Conservation (phyloP, 768 basidiomycete genomes). For the Tricholoma matsutake region DNA sequence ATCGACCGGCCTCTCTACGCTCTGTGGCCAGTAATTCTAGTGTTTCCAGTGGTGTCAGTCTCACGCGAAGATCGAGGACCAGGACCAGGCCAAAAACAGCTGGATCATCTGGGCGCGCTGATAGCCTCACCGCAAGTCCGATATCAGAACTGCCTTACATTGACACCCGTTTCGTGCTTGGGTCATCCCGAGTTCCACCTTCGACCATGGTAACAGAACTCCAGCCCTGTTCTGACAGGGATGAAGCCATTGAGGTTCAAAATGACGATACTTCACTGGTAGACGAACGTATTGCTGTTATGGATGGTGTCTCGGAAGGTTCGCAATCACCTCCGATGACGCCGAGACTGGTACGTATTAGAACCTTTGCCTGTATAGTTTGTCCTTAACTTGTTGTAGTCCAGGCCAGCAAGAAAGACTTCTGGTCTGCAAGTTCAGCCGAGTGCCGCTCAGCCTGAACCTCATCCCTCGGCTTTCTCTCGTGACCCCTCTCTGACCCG, state of each 20-base stretch:
- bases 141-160: constrained; percentile 35
- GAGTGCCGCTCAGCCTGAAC: constrained; percentile 24
- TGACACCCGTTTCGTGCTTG: constrained; percentile 21
- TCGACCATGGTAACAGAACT: constrained; percentile 9
- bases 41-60: constrained; percentile 45
- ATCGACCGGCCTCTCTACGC: constrained; percentile 39
- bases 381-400: constrained; percentile 12
- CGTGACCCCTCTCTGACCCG: constrained; percentile 44
- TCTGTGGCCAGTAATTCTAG: constrained; percentile 51
- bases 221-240: constrained; percentile 21
- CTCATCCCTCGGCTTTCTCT: constrained; percentile 46
- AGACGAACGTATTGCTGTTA: constrained; percentile 2
- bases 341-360: constrained; percentile 35
- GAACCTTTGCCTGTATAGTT: constrained; percentile 6
- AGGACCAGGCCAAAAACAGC: constrained; percentile 51
- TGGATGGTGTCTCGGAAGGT: constrained; percentile 5
- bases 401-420: constrained; percentile 9
- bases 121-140: constrained; percentile 21
- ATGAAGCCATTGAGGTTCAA: constrained; percentile 3
- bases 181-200: constrained; percentile 17
- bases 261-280: background rate
- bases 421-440: constrained; percentile 20
- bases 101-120: constrained; percentile 22
- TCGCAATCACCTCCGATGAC: constrained; percentile 15
- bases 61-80: constrained; percentile 51